phyloP scores from a whole-genome alignment of 192 early-diverging fungal genomes.

The Coemansia sp. region DNA sequence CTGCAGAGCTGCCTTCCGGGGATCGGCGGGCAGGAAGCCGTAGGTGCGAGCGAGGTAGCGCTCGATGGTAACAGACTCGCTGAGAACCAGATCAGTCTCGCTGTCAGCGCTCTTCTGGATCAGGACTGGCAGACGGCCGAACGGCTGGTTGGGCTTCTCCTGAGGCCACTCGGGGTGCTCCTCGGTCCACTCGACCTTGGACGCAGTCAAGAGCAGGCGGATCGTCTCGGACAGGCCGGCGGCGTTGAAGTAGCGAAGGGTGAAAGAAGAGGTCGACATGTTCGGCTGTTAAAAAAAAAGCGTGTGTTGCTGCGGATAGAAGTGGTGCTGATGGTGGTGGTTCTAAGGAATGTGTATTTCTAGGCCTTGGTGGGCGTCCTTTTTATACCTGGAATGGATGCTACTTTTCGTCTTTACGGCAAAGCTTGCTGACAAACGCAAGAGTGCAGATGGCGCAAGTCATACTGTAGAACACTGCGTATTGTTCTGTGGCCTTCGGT shows the following conservation, averaged over 20 bases:
- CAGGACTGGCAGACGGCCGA: slow-evolving; percentile 57
- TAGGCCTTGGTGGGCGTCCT: neutral
- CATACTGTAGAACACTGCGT: neutral
- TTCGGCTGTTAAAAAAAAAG: neutral
- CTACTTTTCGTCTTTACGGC: neutral
- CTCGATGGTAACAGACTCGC: slow-evolving; percentile 55
- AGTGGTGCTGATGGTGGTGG: neutral
- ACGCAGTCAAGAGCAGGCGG: slow-evolving; percentile 44
- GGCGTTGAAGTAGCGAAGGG: slow-evolving; percentile 26
- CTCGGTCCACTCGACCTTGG: slow-evolving; percentile 47
- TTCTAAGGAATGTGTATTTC: neutral
- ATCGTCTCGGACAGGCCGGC: slow-evolving; percentile 30
- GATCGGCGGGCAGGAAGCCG: slow-evolving; percentile 39
- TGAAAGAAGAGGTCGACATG: slow-evolving; percentile 16
- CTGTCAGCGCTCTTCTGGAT: slow-evolving; percentile 38
- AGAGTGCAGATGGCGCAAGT: neutral
- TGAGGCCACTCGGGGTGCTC: slow-evolving; percentile 53
- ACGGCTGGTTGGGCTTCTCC: slow-evolving; percentile 50
- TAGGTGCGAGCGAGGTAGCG: slow-evolving; percentile 58
- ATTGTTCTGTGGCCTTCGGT: slow-evolving; percentile 4
- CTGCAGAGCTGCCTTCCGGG: slow-evolving; percentile 31
- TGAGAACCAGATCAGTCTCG: slow-evolving; percentile 24
- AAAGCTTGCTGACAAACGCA: slow-evolving; percentile 7
- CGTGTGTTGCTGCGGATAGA: slow-evolving; percentile 3
- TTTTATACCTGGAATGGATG: neutral